A percentile compares a stretch with the other conserved stretches of the same genome.
Conservation (phyloP, 2,329 filamentous ascomycete genomes). For the Hypoxylon sp. region DNA sequence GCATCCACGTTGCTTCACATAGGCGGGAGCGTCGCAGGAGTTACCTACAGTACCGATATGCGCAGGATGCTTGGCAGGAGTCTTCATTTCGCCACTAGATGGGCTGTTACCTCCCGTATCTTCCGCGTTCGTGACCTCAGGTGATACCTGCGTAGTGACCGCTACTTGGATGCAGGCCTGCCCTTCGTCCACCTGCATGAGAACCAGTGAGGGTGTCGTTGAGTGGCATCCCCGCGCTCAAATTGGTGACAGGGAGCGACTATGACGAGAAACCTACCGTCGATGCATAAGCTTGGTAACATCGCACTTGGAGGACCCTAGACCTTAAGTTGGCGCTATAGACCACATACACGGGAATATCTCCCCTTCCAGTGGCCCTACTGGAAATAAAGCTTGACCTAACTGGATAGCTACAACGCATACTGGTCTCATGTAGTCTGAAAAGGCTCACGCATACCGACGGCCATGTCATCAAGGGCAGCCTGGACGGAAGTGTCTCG, state of each 20-base stretch:
- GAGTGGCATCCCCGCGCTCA: conserved; percentile 29
- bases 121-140: conserved; percentile 28
- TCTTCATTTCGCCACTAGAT: conserved; percentile 17
- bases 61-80: conserved; percentile 37
- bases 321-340: conserved; percentile 29
- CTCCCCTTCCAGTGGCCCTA: conserved; percentile 9
- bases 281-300: conserved; percentile 14
- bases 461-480: neutral
- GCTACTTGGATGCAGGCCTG: conserved; percentile 5
- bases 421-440: conserved; percentile 1
- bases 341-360: conserved; percentile 18
- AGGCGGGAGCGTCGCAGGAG: conserved; percentile 18
- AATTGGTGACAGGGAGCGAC: conserved; percentile 4
- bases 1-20: conserved; percentile 21
- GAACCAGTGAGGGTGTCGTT: conserved; percentile 17
- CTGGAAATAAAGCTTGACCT: neutral
- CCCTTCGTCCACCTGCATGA: conserved; percentile 14
- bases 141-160: conserved; percentile 11
- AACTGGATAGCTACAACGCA: conserved; percentile 3
- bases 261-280: conserved; percentile 17
- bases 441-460: conserved; percentile 3
- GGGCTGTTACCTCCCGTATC: conserved; percentile 34
- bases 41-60: conserved; percentile 36
- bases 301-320: conserved; percentile 17
- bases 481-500: neutral